phyloP scores from a whole-genome alignment of 345 rosid genomes.

The Moringa oleifera region DNA sequence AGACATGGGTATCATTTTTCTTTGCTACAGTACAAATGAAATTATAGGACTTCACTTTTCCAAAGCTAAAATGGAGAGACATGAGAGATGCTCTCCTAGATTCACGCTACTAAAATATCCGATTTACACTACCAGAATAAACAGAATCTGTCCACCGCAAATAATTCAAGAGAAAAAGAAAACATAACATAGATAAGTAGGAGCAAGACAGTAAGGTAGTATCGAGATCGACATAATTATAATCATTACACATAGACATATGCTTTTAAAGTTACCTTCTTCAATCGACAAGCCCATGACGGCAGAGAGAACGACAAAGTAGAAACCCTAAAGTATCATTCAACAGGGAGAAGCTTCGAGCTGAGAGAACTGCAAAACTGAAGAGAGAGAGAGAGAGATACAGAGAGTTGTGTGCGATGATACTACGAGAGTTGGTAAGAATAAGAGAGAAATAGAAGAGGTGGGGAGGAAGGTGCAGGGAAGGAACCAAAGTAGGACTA shows the following conservation, averaged over 20 bases:
- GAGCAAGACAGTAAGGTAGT: background rate
- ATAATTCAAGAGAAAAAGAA: background rate
- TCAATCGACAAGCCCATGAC: slow-evolving; percentile 28
- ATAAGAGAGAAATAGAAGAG: background rate
- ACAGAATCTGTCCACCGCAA: background rate
- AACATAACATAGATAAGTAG: background rate
- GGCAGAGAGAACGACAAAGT: background rate
- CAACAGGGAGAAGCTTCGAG: background rate
- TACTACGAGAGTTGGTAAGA: no score
- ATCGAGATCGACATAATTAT: background rate
- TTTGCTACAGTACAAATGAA: no score
- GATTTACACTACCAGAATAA: no score
- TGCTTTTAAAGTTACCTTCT: slow-evolving; percentile 23
- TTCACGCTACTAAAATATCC: background rate
- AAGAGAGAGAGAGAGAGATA: background rate
- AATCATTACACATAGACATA: background rate
- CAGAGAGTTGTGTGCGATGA: background rate
- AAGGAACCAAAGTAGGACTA: background rate
- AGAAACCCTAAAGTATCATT: background rate
- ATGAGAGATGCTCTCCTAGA: background rate
- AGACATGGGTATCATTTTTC: no score
- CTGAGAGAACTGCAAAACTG: background rate
- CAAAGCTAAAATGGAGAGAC: background rate
- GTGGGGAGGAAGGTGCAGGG: background rate
- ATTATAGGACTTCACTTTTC: no score